Evolutionary conservation across 2,329 filamentous ascomycete genomes (phyloP), one percentile per base, ranked within the genome.

Genomic region (Delphinella strobiligena): DNA sequence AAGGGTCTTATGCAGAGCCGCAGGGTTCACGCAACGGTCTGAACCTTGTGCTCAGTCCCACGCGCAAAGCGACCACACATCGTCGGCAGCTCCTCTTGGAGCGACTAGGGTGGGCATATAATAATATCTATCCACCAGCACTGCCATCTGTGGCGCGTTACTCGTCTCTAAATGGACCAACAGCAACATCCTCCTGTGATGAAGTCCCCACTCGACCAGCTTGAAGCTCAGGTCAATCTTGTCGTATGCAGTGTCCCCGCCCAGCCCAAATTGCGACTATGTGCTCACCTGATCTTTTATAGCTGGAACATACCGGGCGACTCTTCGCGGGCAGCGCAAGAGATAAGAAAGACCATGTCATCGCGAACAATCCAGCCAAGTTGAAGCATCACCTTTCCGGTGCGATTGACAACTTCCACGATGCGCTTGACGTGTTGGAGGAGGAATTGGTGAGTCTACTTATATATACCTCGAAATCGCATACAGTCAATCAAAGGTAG

Each of bases 351-450:
- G 50, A 49, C 16, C 45, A 49, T n/a, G 47, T 52, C 46, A 55
- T 51, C 37, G 54, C 53, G 3, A 52, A 54, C 3, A 52, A 54
- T 38, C 48, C 53, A 19, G 42, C 47, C n/a, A 50, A 61, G 45
- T 55, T 63, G 37, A 57, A 54, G 40, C 47, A 54, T 19, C 44
- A 51, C 11, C 45, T 71, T 11, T 61, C 66, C 2, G 51, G 49
- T 12, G 63, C 64, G 19, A 54, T 58, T 12, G 54, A 58, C 24
- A 54, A 60, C 46, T 72, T 67, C 44, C 65, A 72, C 47, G 59
- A 67, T 34, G 62, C 64, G n/a, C 61, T 72, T n/a, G 68, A 72
- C 51, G 57, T 64, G 42, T 57, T 72, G 11, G 67, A 71, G 47
- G 57, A 59, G 33, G 61, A 71, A 38, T 50, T 71, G 31, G 60